Evolutionary conservation across 2,329 filamentous ascomycete species (phyloP).

Genomic region (Tothia fuscella): DNA sequence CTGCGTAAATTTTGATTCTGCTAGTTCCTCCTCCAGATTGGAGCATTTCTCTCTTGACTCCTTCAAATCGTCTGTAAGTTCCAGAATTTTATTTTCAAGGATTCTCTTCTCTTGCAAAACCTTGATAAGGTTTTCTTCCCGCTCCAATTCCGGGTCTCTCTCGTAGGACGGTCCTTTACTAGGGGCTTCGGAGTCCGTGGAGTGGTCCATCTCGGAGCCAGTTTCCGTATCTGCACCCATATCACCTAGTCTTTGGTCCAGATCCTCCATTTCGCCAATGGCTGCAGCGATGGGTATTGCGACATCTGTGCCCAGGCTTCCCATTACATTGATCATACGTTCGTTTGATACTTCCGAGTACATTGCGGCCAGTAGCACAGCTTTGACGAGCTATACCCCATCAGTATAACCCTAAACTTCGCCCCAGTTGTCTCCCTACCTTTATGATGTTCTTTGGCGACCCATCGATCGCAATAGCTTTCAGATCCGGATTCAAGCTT

Average conservation of each 20-base stretch:
- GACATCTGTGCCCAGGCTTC: conserved; percentile 24
- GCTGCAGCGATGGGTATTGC: conserved; percentile 27
- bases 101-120: conserved; percentile 26
- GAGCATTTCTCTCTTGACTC: conserved; percentile 29
- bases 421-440: conserved; percentile 16
- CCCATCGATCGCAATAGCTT: conserved; percentile 35
- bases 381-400: conserved; percentile 31
- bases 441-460: conserved; percentile 24
- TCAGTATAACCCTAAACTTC: conserved; percentile 22
- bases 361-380: conserved; percentile 35
- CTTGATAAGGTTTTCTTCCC: conserved; percentile 37
- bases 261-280: conserved; percentile 26
- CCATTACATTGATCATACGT: conserved; percentile 32
- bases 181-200: conserved; percentile 5
- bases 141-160: conserved; percentile 34
- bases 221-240: conserved; percentile 10
- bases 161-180: conserved; percentile 18
- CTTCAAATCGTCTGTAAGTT: conserved; percentile 31
- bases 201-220: conserved; percentile 1
- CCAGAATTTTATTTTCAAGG: conserved; percentile 18
- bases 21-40: conserved; percentile 36
- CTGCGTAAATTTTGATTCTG: conserved; percentile 33
- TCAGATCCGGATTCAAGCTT: conserved; percentile 33
- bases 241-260: conserved; percentile 11
- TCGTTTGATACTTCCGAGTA: conserved; percentile 36